A percentile compares a stretch with the other conserved stretches of the same genome.
Evolutionary conservation across 2,329 filamentous ascomycete genomes (phyloP).

Genomic region (Helicocarpus griseus): DNA sequence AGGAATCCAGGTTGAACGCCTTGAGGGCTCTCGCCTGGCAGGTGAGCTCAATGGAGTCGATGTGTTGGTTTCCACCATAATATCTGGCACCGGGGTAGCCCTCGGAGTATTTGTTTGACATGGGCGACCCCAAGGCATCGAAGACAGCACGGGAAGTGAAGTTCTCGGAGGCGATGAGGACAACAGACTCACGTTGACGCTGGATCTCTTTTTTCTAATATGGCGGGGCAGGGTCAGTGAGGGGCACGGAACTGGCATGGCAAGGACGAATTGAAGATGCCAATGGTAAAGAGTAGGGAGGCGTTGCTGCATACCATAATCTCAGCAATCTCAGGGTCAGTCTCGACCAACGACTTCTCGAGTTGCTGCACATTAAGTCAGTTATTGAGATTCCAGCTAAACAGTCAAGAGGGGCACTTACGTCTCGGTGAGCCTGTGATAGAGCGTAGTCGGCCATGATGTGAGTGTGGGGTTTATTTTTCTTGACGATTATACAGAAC

Average conservation of each 20-base stretch:
- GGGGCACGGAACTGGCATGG: slow-evolving; percentile 4
- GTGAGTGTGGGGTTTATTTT: slow-evolving; percentile 4
- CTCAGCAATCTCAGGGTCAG: slow-evolving; percentile 85
- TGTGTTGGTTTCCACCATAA: slow-evolving; percentile 98
- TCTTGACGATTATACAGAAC: too few species aligned
- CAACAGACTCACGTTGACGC: slow-evolving; percentile 96
- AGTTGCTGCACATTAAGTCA: slow-evolving; percentile 60
- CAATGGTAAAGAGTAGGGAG: slow-evolving; percentile 1
- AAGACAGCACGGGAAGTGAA: slow-evolving; percentile 97
- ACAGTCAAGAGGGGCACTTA: slow-evolving; percentile 29
- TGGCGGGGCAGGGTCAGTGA: slow-evolving; percentile 3
- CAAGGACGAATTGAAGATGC: not conserved
- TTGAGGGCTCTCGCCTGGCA: slow-evolving; percentile 91
- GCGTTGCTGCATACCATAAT: slow-evolving; percentile 67
- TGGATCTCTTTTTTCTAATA: slow-evolving; percentile 81
- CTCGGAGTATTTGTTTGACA: slow-evolving; percentile 99
- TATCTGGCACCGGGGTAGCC: slow-evolving; percentile 96
- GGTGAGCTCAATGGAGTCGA: slow-evolving; percentile 87
- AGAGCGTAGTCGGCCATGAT: slow-evolving; percentile 51
- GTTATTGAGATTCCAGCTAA: slow-evolving; percentile 11
- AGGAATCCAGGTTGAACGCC: slow-evolving; percentile 75
- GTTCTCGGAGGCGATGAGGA: slow-evolving; percentile 98
- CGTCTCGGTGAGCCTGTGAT: slow-evolving; percentile 56
- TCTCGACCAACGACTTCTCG: slow-evolving; percentile 85
- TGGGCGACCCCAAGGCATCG: slow-evolving; percentile 87